Evolutionary conservation across 1,284 basidiomycete genomes (phyloP).

Genomic region (Leccinum subrobustum): DNA sequence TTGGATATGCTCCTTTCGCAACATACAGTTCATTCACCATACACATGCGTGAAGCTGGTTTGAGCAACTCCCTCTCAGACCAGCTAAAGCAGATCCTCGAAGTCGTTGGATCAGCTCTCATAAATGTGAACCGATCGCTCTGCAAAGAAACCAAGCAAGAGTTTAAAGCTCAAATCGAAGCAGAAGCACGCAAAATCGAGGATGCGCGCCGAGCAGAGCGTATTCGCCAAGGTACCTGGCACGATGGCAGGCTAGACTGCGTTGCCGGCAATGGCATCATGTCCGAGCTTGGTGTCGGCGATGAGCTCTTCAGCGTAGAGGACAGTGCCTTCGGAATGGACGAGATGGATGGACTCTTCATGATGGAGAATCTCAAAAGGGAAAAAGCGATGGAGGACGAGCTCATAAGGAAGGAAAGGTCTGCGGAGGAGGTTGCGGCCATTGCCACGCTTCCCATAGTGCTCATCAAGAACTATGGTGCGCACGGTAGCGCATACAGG

Average conservation of each 20-base stretch:
- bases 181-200: conserved; percentile 35
- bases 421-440: conserved; percentile 44
- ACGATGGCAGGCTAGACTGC: conserved; percentile 79
- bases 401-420: conserved; percentile 34
- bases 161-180: conserved; percentile 35
- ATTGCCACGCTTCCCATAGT: conserved; percentile 80
- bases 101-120: conserved; percentile 73
- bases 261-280: conserved; percentile 83
- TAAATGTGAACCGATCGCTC: conserved; percentile 57
- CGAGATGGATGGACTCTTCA: conserved; percentile 7
- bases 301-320: conserved; percentile 50
- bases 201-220: conserved; percentile 39
- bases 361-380: conserved; percentile 19
- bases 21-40: conserved; percentile 1
- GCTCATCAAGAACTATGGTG: conserved; percentile 75
- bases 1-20: conserved; percentile 23
- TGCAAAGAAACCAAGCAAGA: conserved; percentile 44
- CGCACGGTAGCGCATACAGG: conserved; percentile 60
- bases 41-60: conserved; percentile 58
- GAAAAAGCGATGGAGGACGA: conserved; percentile 31
- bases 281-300: conserved; percentile 78
- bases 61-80: conserved; percentile 80
- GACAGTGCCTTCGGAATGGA: conserved; percentile 32
- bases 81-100: conserved; percentile 88
- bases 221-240: conserved; percentile 64